Conservation (phyloP, 352 stramenopile genomes). For the Globisporangium perplexum region DNA sequence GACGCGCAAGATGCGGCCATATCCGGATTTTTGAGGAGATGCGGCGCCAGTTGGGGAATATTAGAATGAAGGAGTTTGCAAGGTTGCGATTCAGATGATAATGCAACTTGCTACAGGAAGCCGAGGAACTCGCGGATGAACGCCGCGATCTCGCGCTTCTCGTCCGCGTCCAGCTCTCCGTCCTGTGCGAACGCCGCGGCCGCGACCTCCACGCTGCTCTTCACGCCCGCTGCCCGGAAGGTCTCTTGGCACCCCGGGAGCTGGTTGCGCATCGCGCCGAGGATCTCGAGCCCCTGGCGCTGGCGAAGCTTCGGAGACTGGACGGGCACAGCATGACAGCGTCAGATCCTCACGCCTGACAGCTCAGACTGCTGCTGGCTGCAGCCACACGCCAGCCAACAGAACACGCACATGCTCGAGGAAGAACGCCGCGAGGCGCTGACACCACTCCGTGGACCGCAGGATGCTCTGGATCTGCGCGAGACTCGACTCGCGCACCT, state of each 20-base stretch:
- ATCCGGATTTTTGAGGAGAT: background rate
- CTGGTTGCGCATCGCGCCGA: constrained; percentile 58
- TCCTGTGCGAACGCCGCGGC: constrained; percentile 21
- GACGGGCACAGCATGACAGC: background rate
- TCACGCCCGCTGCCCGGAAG: constrained; percentile 32
- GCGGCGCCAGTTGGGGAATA: background rate
- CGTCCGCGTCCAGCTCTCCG: constrained; percentile 33
- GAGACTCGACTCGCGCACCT: constrained; percentile 20
- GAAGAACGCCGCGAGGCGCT: constrained; percentile 43
- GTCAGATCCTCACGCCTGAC: background rate
- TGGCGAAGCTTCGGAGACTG: constrained; percentile 33
- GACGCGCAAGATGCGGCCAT: background rate
- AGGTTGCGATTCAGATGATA: background rate
- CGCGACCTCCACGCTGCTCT: constrained; percentile 29
- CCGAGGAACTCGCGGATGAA: constrained; percentile 37
- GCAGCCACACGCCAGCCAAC: background rate
- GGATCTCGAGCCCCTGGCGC: constrained; percentile 44
- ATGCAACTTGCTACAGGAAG: background rate
- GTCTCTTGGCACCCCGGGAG: constrained; percentile 42
- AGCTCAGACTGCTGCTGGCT: background rate
- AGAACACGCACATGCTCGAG: constrained; percentile 32
- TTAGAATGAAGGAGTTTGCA: background rate
- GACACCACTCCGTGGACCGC: constrained; percentile 48
- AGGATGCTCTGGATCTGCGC: constrained; percentile 43
- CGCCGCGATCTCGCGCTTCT: constrained; percentile 43